Conservation (phyloP, 257 asterid genomes). For the Scutellaria barbata region DNA sequence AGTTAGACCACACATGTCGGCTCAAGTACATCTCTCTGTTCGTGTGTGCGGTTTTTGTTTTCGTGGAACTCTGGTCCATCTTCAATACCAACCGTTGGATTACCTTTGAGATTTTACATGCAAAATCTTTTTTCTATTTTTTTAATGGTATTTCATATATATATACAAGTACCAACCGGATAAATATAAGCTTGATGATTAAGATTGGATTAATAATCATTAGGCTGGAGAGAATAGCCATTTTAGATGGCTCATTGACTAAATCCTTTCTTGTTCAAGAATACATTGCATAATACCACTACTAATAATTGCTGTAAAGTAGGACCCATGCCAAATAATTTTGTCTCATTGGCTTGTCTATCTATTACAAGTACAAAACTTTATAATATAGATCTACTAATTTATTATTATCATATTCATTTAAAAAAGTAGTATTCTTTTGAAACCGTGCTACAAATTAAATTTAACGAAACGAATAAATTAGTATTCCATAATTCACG, state of each 20-base stretch:
- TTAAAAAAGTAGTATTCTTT: neutral
- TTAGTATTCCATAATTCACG: no score
- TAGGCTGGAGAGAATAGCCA: neutral
- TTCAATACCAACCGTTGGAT: constrained; percentile 36
- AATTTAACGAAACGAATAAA: no score
- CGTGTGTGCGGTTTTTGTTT: constrained; percentile 33
- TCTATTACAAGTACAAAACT: constrained; percentile 24
- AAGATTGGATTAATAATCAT: constrained; percentile 30
- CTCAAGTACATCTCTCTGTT: constrained; percentile 37
- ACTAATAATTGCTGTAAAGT: constrained; percentile 26
- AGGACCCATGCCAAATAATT: constrained; percentile 35
- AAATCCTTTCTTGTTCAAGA: constrained; percentile 11
- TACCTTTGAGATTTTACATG: constrained; percentile 4
- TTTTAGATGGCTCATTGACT: constrained; percentile 32
- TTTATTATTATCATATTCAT: neutral
- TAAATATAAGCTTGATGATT: constrained; percentile 25
- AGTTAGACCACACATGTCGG: constrained; percentile 38
- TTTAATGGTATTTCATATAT: no score
- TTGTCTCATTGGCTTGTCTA: constrained; percentile 18
- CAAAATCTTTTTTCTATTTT: neutral
- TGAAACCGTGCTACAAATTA: no score
- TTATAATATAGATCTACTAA: neutral
- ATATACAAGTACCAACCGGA: neutral
- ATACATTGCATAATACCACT: constrained; percentile 7
- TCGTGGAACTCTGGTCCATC: constrained; percentile 23